Evolutionary conservation across 768 basidiomycete species (phyloP).

Genomic region (Coprinopsis sp.): DNA sequence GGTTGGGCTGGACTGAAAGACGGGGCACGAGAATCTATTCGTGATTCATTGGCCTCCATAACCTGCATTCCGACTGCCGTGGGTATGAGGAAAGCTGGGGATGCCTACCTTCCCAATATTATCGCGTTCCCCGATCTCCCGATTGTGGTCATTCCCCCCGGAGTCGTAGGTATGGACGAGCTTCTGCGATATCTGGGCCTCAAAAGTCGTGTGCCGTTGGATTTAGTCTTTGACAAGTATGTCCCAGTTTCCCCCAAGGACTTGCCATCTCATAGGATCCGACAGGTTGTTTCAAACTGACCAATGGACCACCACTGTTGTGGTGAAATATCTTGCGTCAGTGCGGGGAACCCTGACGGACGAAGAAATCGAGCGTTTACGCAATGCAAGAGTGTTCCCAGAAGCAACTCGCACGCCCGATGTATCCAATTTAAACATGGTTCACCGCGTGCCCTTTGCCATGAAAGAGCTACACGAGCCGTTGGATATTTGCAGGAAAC

Average conservation of each 20-base stretch:
- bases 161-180: constrained; percentile 72
- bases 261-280: not conserved
- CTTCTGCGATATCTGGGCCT: constrained; percentile 73
- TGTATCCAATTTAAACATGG: constrained; percentile 13
- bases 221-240: constrained; percentile 86
- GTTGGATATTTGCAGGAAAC: constrained; percentile 56
- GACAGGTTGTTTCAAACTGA: constrained; percentile 85
- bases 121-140: constrained; percentile 89
- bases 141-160: constrained; percentile 55
- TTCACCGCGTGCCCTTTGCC: constrained; percentile 45
- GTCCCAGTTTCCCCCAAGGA: constrained; percentile 9
- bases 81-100: constrained; percentile 68
- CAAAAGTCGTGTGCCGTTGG: constrained; percentile 86
- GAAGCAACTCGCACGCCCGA: constrained; percentile 37
- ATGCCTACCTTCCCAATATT: constrained; percentile 83
- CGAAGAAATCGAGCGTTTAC: constrained; percentile 46
- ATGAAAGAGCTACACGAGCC: constrained; percentile 88
- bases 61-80: constrained; percentile 67
- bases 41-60: constrained; percentile 40
- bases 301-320: constrained; percentile 82
- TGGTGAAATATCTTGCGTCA: constrained; percentile 83
- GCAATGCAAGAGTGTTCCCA: constrained; percentile 75
- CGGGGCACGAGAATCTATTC: constrained; percentile 42
- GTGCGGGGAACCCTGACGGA: constrained; percentile 53
- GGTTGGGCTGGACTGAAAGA: constrained; percentile 66